Conservation (phyloP, 441 rosid genomes). For the Euphorbia corollata region DNA sequence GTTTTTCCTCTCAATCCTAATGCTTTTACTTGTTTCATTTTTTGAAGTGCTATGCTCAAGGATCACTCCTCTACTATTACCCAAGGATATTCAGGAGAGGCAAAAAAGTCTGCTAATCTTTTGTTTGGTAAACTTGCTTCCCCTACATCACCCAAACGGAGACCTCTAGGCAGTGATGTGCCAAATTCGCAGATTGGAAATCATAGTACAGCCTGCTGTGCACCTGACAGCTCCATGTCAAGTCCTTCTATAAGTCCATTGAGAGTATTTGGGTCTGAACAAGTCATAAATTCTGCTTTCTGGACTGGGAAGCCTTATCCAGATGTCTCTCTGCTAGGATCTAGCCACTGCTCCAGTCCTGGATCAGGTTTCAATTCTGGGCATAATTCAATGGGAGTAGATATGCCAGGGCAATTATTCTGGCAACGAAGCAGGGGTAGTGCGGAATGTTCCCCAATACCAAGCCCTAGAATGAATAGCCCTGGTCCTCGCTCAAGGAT, state of each 20-base stretch:
- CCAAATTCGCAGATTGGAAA: conserved; percentile 62
- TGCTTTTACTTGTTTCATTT: conserved; percentile 9
- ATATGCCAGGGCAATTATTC: conserved; percentile 76
- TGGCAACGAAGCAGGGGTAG: conserved; percentile 93
- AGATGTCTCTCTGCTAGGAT: conserved; percentile 43
- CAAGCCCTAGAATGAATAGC: conserved; percentile 92
- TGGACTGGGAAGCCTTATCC: conserved; percentile 42
- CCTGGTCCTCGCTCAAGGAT: conserved; percentile 90
- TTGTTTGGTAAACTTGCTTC: conserved; percentile 36
- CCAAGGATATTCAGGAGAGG: conserved; percentile 48
- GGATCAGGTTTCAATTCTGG: conserved; percentile 94
- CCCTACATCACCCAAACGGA: conserved; percentile 57
- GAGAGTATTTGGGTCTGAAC: conserved; percentile 59
- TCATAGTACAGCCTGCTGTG: conserved; percentile 58
- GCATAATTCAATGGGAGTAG: conserved; percentile 91
- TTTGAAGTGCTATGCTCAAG: conserved; percentile 44
- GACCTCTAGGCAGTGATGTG: conserved; percentile 44
- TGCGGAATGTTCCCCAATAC: conserved; percentile 93
- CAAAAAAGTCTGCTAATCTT: conserved; percentile 44
- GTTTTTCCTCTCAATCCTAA: conserved; percentile 18
- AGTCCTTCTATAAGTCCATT: conserved; percentile 98
- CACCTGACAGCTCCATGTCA: conserved; percentile 91
- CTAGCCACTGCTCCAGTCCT: conserved; percentile 97
- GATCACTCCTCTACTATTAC: conserved; percentile 36
- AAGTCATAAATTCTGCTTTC: conserved; percentile 50